phyloP scores from a whole-genome alignment of 148 eudicot species.

The Gaultheria prostrata region DNA sequence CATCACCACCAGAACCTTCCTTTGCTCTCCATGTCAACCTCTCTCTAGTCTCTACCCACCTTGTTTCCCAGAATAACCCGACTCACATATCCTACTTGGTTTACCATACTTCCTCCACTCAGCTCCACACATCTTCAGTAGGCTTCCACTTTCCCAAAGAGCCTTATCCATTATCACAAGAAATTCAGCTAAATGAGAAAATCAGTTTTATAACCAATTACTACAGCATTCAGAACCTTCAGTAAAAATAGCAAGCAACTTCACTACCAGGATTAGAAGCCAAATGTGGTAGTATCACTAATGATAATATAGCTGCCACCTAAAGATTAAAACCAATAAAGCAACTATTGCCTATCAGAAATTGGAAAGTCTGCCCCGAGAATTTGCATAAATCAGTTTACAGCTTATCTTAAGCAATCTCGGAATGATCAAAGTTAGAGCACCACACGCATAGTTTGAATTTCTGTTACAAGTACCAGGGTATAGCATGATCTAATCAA shows the following conservation, averaged over 20 bases:
- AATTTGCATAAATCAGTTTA: neutral
- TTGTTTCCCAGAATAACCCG: neutral
- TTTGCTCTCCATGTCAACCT: neutral
- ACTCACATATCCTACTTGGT: neutral
- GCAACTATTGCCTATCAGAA: neutral
- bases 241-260: neutral
- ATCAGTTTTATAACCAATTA: neutral
- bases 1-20: neutral
- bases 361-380: neutral
- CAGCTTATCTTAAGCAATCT: constrained; percentile 8
- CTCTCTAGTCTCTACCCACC: neutral
- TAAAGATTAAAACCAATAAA: neutral
- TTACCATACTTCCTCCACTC: constrained; percentile 1
- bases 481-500: neutral
- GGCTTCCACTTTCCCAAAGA: neutral
- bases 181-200: neutral
- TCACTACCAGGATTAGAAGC: neutral
- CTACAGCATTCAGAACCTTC: neutral
- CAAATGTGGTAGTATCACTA: neutral
- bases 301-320: neutral
- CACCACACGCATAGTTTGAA: neutral
- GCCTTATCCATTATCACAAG: neutral
- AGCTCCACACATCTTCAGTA: neutral
- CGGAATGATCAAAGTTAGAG: neutral
- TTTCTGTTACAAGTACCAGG: neutral